A percentile compares a stretch with the other conserved stretches of the same genome.
Evolutionary conservation across 2,329 filamentous ascomycete species (phyloP).

Genomic region (Penicillium sp.): DNA sequence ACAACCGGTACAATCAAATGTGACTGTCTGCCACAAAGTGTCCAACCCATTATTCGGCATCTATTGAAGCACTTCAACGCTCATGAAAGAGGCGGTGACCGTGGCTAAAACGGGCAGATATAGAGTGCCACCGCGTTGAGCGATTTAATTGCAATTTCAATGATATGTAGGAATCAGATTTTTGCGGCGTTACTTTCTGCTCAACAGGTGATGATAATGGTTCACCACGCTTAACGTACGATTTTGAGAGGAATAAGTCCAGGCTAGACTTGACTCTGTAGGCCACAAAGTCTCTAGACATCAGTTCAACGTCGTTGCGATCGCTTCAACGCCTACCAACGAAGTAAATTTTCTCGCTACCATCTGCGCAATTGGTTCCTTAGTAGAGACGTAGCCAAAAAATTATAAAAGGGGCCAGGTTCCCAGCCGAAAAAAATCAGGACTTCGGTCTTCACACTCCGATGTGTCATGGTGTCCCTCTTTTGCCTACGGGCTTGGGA

Average conservation of each 20-base stretch:
- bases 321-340: neutral
- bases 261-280: constrained; percentile 1
- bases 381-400: neutral
- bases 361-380: neutral
- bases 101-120: constrained; percentile 1
- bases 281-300: neutral
- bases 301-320: neutral
- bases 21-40: neutral
- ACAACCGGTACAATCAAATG: neutral
- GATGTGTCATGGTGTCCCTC: neutral
- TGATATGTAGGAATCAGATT: neutral
- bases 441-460: neutral
- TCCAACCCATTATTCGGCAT: neutral
- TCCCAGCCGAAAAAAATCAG: neutral
- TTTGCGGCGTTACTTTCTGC: neutral
- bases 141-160: neutral
- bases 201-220: constrained; percentile 2
- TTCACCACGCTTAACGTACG: neutral
- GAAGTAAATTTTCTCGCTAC: neutral
- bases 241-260: neutral
- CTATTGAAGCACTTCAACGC: neutral
- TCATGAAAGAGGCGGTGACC: neutral
- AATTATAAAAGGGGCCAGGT: neutral
- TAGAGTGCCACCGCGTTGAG: neutral
- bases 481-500: neutral